Evolutionary conservation across 352 stramenopile genomes (phyloP).

Genomic region (Thalassiosira livingstoniorum): DNA sequence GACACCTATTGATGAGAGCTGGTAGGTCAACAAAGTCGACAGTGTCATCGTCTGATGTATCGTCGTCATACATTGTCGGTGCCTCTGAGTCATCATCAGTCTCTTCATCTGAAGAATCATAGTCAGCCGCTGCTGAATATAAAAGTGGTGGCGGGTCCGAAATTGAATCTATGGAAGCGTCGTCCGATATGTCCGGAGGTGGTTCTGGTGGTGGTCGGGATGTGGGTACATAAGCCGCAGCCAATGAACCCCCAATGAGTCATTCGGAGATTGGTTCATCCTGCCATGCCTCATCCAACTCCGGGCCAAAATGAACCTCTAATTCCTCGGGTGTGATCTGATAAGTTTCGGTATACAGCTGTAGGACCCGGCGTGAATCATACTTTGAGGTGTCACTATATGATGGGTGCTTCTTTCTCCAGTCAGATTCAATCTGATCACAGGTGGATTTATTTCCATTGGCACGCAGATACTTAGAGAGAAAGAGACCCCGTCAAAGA

Average conservation of each 20-base stretch:
- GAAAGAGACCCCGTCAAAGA: background rate
- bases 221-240: background rate
- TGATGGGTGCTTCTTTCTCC: background rate
- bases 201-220: too few species aligned
- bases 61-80: too few species aligned
- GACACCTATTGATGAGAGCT: background rate
- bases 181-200: too few species aligned
- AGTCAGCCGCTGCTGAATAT: too few species aligned
- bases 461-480: background rate
- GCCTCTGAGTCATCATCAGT: too few species aligned
- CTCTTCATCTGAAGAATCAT: too few species aligned
- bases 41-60: too few species aligned
- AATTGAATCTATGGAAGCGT: too few species aligned
- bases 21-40: too few species aligned
- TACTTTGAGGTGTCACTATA: background rate
- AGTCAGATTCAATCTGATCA: background rate
- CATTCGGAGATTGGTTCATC: background rate
- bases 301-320: background rate
- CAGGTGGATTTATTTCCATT: background rate
- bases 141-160: too few species aligned
- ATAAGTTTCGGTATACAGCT: background rate
- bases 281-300: background rate
- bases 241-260: background rate
- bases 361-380: background rate
- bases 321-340: background rate